Evolutionary conservation across 2,329 filamentous ascomycete species (phyloP).

Genomic region (Arthroderma uncinatum): DNA sequence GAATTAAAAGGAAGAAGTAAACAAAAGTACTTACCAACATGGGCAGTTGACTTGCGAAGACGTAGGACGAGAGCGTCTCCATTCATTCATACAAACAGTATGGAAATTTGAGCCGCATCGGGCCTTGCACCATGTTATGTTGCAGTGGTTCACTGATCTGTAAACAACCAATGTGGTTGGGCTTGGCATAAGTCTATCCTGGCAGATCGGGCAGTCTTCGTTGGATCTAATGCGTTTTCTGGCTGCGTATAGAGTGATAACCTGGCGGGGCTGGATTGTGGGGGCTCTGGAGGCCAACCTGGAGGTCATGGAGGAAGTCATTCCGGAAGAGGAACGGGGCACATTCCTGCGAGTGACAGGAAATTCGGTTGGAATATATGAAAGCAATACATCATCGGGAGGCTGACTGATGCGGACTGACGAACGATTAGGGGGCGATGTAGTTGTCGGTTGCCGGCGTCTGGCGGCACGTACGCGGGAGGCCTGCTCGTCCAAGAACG

Average conservation of each 20-base stretch:
- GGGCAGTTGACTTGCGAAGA: neutral
- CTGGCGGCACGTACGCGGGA: neutral
- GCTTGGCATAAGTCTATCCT: neutral
- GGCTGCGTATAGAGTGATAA: neutral
- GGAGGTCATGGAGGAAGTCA: neutral
- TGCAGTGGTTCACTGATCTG: neutral
- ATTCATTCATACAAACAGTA: neutral
- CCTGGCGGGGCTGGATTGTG: too few species aligned
- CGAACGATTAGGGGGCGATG: too few species aligned
- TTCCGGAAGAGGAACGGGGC: neutral
- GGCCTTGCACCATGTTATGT: conserved; percentile 2
- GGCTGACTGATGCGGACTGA: too few species aligned
- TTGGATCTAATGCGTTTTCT: neutral
- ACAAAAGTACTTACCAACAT: neutral
- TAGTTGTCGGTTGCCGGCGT: neutral
- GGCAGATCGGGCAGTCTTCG: neutral
- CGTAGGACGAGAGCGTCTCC: neutral
- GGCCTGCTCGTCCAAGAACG: neutral
- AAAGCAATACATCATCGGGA: too few species aligned
- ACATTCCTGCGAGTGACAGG: too few species aligned
- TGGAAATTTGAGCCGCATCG: conserved; percentile 5
- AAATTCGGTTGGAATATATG: too few species aligned
- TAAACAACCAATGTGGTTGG: neutral
- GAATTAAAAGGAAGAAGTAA: neutral
- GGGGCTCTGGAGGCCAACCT: too few species aligned